Evolutionary conservation across 306 rosid genomes (phyloP), one percentile per base, ranked within the genome.

Genomic region (Inga leiocalycina): DNA sequence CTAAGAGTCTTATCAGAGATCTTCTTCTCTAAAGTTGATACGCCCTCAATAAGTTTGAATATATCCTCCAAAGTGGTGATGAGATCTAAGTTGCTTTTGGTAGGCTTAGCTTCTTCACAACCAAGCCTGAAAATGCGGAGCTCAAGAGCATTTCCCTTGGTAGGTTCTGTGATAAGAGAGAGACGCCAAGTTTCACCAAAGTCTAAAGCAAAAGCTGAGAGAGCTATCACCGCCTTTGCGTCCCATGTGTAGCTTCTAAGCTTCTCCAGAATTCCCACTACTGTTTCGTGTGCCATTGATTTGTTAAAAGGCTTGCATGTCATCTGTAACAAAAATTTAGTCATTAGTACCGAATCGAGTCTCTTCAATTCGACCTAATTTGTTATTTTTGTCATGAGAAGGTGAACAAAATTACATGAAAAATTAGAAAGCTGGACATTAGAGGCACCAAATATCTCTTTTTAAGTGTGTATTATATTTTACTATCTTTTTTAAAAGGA

Each of bases 141-240:
- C 14, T 70, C 56, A 69, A 70, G 45, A 19, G 56, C 22, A 1
- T 41, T 70, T 0, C 22, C 44, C 8, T 70, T 41, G 4, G 11
- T 22, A 10, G 82, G 65, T 24, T 68, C 71, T 71, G 76, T 75
- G 13, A 85, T 71, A 20, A 85, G 82, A 0, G 92, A 87, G 0
- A 91, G 85, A 9, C 84, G 87, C 91, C 89, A 89, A 75, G 87
- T 87, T 73, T 91, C 91, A 0, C 94, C 91, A 27, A 73, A 87
- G 75, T 89, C 89, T 75, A 85, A 27, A 1, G 91, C 85, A 65
- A 91, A 91, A 12, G 92, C 92, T 8, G 94, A 85, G 0, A 91
- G 54, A 13, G 92, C 74, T 64, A 91, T 78, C 83, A 86, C 89
- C 11, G 87, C 85, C 74, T 91, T 91, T 14, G 90, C 92, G 32